A percentile compares a stretch with the other conserved stretches of the same genome.
Evolutionary conservation across 2,329 filamentous ascomycete species (phyloP).

Genomic region (Hirsutella minnesotensis): DNA sequence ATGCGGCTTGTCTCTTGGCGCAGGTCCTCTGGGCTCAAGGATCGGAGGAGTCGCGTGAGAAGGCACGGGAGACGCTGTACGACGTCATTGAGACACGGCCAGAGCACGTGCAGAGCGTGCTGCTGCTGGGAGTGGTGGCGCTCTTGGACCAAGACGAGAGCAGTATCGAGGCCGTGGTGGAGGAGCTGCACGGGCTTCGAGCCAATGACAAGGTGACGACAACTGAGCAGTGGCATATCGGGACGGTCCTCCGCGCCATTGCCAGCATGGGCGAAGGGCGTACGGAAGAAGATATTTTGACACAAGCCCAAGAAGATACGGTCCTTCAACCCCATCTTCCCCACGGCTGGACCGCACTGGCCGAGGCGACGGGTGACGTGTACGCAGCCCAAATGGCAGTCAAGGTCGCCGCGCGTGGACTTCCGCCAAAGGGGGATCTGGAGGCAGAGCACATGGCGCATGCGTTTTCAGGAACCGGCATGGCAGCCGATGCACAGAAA

Average conservation of each 20-base stretch:
- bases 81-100: slow-evolving; percentile 63
- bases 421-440: slow-evolving; percentile 60
- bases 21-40: slow-evolving; percentile 92
- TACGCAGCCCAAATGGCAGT: slow-evolving; percentile 65
- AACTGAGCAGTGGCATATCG: slow-evolving; percentile 55
- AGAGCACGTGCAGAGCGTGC: slow-evolving; percentile 66
- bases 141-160: slow-evolving; percentile 70
- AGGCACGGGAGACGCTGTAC: slow-evolving; percentile 71
- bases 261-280: slow-evolving; percentile 43
- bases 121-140: slow-evolving; percentile 74
- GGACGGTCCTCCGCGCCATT: slow-evolving; percentile 65
- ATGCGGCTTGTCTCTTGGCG: slow-evolving; percentile 76
- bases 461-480: slow-evolving; percentile 64
- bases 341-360: slow-evolving; percentile 69
- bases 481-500: slow-evolving; percentile 60
- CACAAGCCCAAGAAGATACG: slow-evolving; percentile 62
- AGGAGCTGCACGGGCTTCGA: slow-evolving; percentile 63
- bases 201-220: slow-evolving; percentile 52
- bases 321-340: slow-evolving; percentile 72
- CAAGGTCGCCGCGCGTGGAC: slow-evolving; percentile 60
- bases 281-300: slow-evolving; percentile 37
- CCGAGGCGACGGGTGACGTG: slow-evolving; percentile 42
- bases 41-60: slow-evolving; percentile 57
- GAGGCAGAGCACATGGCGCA: slow-evolving; percentile 57
- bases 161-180: slow-evolving; percentile 65